phyloP scores from a whole-genome alignment of 257 asterid species.

The Leonotis leonurus region DNA sequence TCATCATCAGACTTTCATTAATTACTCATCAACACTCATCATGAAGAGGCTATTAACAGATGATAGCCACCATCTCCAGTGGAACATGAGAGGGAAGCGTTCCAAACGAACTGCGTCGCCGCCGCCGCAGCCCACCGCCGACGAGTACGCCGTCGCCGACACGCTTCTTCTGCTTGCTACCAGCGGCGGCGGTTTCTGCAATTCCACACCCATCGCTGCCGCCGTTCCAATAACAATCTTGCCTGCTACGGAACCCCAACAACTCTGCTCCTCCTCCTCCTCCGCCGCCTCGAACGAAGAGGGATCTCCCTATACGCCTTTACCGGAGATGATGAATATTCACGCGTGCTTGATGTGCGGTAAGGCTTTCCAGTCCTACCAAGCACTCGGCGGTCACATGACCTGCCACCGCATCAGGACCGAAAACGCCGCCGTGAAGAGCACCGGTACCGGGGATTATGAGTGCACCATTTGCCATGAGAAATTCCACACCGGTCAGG shows the following conservation, averaged over 20 bases:
- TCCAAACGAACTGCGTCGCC: neutral
- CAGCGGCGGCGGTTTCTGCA: neutral
- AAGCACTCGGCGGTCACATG: neutral
- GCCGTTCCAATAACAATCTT: neutral
- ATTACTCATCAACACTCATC: neutral
- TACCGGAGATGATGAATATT: neutral
- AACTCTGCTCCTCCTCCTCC: neutral
- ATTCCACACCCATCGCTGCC: neutral
- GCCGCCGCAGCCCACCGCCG: neutral
- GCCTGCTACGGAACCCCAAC: neutral
- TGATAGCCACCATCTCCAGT: neutral
- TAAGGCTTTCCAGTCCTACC: neutral
- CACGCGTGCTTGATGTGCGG: neutral
- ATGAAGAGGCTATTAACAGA: neutral
- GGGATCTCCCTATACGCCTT: neutral
- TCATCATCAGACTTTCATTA: neutral
- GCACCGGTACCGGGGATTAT: neutral
- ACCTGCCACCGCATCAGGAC: neutral
- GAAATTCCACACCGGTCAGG: neutral
- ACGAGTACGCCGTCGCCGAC: neutral
- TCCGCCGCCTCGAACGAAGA: neutral
- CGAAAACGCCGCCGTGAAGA: too few relatives aligned
- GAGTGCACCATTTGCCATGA: neutral
- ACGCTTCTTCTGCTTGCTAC: neutral
- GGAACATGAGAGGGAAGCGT: neutral